These are phyloP conservation scores for Zygoascus tannicola DNA, from an alignment of 805 yeast genomes.

Conservation along the genomic window DNA sequence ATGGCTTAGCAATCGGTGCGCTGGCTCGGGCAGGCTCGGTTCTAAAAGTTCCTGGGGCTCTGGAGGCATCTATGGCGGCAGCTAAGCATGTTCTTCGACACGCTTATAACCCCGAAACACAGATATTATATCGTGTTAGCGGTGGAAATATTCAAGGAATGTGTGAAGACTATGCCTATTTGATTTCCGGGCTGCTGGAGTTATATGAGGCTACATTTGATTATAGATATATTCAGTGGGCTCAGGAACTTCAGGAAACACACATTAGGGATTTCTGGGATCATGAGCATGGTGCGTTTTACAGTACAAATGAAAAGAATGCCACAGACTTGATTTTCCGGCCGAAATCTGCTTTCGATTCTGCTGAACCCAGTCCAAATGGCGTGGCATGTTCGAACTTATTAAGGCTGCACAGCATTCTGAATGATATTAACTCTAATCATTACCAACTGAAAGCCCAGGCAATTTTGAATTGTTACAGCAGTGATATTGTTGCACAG, in stretches of 20 bases:
- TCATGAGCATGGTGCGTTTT: conserved; percentile 25
- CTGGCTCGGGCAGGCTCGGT: conserved; percentile 26
- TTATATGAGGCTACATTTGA: conserved; percentile 27
- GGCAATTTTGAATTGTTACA: conserved; percentile 15
- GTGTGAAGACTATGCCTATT: conserved; percentile 31
- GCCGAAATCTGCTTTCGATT: conserved; percentile 30
- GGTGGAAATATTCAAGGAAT: conserved; percentile 19
- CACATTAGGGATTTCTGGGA: conserved; percentile 29
- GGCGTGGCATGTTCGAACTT: conserved; percentile 28
- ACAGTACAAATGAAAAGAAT: conserved; percentile 8
- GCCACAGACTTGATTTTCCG: conserved; percentile 23
- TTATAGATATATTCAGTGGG: conserved; percentile 23
- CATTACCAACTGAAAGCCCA: conserved; percentile 10
- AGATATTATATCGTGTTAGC: conserved; percentile 17
- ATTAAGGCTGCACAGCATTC: conserved; percentile 17
- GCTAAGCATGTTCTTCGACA: conserved; percentile 20
- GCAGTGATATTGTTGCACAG: conserved; percentile 18
- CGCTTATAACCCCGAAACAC: conserved; percentile 17
- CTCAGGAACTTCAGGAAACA: conserved; percentile 25
- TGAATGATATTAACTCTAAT: conserved; percentile 3
- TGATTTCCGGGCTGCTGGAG: conserved; percentile 29
- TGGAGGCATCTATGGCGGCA: conserved; percentile 21
- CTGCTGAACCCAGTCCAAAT: conserved; percentile 32
- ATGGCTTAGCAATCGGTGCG: conserved; percentile 31
- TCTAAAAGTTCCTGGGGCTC: conserved; percentile 14